phyloP scores from a whole-genome alignment of 163 green algal species.

The Scenedesmus sp. region DNA sequence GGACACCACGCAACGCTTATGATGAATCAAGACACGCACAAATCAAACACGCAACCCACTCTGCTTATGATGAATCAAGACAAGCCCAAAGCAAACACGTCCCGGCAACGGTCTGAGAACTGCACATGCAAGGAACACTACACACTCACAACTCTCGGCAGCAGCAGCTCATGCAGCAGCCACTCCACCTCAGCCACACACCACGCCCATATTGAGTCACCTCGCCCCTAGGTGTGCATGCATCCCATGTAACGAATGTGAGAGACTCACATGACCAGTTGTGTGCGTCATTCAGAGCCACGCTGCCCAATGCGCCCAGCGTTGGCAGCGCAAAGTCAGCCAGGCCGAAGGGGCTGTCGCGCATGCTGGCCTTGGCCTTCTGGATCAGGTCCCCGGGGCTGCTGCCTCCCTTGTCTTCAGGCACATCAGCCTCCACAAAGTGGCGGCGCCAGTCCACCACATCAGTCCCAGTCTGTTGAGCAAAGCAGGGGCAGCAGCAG shows the following conservation, averaged over 20 bases:
- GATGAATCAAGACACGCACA: too few relatives aligned
- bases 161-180: background rate
- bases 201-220: too few relatives aligned
- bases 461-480: background rate
- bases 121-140: too few relatives aligned
- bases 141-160: too few relatives aligned
- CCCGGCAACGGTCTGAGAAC: too few relatives aligned
- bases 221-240: too few relatives aligned
- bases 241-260: too few relatives aligned
- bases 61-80: too few relatives aligned
- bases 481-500: background rate
- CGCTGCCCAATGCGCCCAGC: constrained; percentile 18
- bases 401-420: constrained; percentile 25
- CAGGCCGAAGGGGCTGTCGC: constrained; percentile 15
- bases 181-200: background rate
- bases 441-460: constrained; percentile 1
- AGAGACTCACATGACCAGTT: constrained; percentile 24
- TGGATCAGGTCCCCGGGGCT: constrained; percentile 19
- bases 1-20: too few relatives aligned
- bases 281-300: constrained; percentile 32
- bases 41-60: too few relatives aligned
- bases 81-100: too few relatives aligned
- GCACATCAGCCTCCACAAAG: constrained; percentile 34
- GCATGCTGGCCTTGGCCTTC: constrained; percentile 40
- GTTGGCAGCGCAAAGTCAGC: constrained; percentile 29